A percentile compares a stretch with the other conserved stretches of the same genome.
Evolutionary conservation across 768 basidiomycete species (phyloP).

Genomic region (Stropharia rugosoannulata): DNA sequence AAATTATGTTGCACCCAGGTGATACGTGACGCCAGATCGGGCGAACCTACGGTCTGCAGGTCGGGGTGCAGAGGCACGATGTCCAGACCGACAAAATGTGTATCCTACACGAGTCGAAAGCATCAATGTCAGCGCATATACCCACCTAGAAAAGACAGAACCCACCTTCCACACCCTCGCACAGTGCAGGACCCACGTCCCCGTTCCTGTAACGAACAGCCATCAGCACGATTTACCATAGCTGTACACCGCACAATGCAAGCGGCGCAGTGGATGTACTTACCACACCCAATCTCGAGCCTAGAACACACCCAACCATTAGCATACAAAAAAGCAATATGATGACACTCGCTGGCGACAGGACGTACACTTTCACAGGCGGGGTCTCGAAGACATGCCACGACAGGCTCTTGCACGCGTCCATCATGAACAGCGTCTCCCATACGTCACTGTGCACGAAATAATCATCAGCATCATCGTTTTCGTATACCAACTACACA

Average conservation of each 20-base stretch:
- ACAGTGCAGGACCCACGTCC: conserved; percentile 69
- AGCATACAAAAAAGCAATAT: background rate
- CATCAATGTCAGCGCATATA: conserved; percentile 1
- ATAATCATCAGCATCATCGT: conserved; percentile 3
- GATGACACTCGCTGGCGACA: too few species aligned
- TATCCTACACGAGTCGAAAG: conserved; percentile 33
- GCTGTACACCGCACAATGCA: background rate
- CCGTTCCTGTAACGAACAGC: conserved; percentile 47
- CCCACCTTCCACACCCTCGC: conserved; percentile 64
- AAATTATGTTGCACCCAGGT: conserved; percentile 76
- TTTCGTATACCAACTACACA: background rate
- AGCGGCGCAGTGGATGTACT: conserved; percentile 18
- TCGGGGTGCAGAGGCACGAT: conserved; percentile 73
- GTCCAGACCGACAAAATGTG: conserved; percentile 72
- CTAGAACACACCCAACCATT: conserved; percentile 25
- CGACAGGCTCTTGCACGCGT: conserved; percentile 56
- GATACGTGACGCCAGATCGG: conserved; percentile 57
- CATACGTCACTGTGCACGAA: conserved; percentile 57
- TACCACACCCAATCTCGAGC: conserved; percentile 75
- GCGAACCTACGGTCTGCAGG: conserved; percentile 55
- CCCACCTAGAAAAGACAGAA: conserved; percentile 10
- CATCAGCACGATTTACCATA: background rate
- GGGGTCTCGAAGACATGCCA: conserved; percentile 64
- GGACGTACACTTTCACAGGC: conserved; percentile 60
- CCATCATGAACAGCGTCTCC: conserved; percentile 57